Conservation (phyloP, 2,329 filamentous ascomycete species). For the Scopulariopsis brevicaulis region DNA sequence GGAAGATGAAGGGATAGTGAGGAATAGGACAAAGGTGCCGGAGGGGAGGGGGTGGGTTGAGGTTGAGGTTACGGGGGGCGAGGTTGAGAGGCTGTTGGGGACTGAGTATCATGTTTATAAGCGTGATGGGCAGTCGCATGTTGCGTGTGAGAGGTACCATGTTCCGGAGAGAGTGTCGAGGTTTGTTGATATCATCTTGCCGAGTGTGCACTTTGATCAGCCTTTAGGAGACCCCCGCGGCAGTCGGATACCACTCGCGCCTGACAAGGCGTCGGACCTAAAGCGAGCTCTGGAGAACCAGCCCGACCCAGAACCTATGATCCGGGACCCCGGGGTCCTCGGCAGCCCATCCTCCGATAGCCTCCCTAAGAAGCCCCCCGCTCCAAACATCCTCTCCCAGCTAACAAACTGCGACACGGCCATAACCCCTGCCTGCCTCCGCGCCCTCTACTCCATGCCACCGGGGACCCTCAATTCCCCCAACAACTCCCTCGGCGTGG, state of each 20-base stretch:
- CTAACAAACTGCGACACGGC: slow-evolving; percentile 30
- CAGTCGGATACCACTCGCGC: slow-evolving; percentile 11
- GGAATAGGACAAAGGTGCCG: slow-evolving; percentile 34
- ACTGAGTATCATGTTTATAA: slow-evolving; percentile 40
- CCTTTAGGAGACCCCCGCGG: slow-evolving; percentile 14
- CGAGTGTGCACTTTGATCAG: slow-evolving; percentile 25
- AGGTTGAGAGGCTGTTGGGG: slow-evolving; percentile 36
- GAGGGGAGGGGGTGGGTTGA: slow-evolving; percentile 33
- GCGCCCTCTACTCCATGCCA: slow-evolving; percentile 33
- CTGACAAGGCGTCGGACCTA: slow-evolving; percentile 13
- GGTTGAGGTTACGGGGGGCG: background rate
- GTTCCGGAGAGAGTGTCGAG: slow-evolving; percentile 22
- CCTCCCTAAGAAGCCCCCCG: slow-evolving; percentile 18
- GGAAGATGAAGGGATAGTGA: slow-evolving; percentile 34
- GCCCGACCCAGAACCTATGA: slow-evolving; percentile 8
- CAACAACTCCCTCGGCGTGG: slow-evolving; percentile 38
- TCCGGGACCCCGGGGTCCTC: slow-evolving; percentile 13
- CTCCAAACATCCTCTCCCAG: slow-evolving; percentile 17
- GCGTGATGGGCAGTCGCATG: slow-evolving; percentile 22
- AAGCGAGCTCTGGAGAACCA: slow-evolving; percentile 7
- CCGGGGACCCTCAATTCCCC: slow-evolving; percentile 19
- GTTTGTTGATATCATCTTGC: slow-evolving; percentile 29
- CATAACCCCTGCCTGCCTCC: slow-evolving; percentile 46
- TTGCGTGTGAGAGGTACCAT: slow-evolving; percentile 29
- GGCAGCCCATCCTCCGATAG: slow-evolving; percentile 13